Evolutionary conservation across 1,284 basidiomycete species (phyloP).

Genomic region (Trichosporon ovoides): DNA sequence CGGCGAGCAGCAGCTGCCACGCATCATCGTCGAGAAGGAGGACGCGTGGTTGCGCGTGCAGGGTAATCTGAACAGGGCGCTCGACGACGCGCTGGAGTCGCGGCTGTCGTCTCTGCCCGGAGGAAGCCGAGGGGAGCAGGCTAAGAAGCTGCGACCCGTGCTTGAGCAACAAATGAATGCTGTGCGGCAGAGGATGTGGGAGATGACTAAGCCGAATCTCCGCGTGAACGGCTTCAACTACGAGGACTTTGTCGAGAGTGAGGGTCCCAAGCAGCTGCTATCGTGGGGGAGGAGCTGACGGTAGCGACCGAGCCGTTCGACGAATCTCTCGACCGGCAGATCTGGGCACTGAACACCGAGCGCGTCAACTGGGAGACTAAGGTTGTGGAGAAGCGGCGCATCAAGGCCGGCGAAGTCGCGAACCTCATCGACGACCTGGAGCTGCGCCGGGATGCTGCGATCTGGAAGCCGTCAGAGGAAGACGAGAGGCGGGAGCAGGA

Average conservation of each 20-base stretch:
- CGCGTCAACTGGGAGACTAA: conserved; percentile 62
- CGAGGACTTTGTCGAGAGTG: conserved; percentile 58
- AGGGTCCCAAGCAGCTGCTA: conserved; percentile 5
- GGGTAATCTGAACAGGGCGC: conserved; percentile 28
- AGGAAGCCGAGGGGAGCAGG: conserved; percentile 31
- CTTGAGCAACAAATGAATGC: conserved; percentile 35
- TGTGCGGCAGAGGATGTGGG: conserved; percentile 49
- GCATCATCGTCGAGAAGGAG: conserved; percentile 39
- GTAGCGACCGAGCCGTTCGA: conserved; percentile 71
- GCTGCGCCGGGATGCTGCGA: conserved; percentile 50
- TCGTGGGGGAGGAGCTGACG: neutral
- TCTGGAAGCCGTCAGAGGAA: conserved; percentile 40
- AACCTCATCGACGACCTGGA: conserved; percentile 54
- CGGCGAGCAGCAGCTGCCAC: conserved; percentile 6
- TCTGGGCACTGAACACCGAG: conserved; percentile 65
- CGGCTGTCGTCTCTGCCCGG: conserved; percentile 37
- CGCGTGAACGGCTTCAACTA: conserved; percentile 72
- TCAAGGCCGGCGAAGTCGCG: conserved; percentile 56
- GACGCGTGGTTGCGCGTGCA: conserved; percentile 42
- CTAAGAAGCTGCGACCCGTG: conserved; percentile 32
- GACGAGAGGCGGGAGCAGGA: conserved; percentile 19
- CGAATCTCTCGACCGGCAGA: conserved; percentile 66
- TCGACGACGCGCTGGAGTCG: conserved; percentile 30
- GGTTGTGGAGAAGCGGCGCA: conserved; percentile 59
- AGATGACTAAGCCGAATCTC: conserved; percentile 62